phyloP scores from a whole-genome alignment of 441 rosid genomes.

The Gossypium davidsonii region DNA sequence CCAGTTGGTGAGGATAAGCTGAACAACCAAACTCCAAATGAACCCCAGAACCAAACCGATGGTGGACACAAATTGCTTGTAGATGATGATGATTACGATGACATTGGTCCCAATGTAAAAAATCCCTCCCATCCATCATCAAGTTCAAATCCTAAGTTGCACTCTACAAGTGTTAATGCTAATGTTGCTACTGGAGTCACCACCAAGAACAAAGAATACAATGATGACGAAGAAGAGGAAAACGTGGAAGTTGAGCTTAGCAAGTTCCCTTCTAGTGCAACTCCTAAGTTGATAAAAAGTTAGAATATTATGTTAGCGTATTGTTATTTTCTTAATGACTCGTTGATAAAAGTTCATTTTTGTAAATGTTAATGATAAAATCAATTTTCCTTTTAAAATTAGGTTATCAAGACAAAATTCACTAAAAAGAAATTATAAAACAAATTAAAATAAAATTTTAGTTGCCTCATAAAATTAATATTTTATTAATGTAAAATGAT shows the following conservation, averaged over 20 bases:
- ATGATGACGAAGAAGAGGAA: conserved; percentile 87
- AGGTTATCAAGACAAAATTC: too few relatives aligned
- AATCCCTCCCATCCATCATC: conserved; percentile 23
- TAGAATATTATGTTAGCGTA: too few relatives aligned
- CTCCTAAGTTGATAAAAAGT: too few relatives aligned
- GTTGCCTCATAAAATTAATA: too few relatives aligned
- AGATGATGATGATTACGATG: conserved; percentile 28
- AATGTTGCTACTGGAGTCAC: conserved; percentile 3
- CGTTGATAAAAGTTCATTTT: too few relatives aligned
- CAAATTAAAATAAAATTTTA: too few relatives aligned
- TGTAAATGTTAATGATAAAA: too few relatives aligned
- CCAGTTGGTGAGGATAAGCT: conserved; percentile 36
- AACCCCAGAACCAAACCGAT: conserved; percentile 7
- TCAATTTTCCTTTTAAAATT: too few relatives aligned
- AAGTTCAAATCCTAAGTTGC: conserved; percentile 20
- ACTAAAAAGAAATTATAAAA: too few relatives aligned
- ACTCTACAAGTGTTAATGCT: conserved; percentile 13
- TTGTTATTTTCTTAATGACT: too few relatives aligned
- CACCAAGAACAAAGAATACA: conserved; percentile 52
- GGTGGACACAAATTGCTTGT: conserved; percentile 15
- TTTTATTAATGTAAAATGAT: too few relatives aligned
- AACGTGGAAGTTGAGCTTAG: conserved; percentile 75
- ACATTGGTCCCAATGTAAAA: conserved; percentile 12
- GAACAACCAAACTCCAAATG: conserved; percentile 17
- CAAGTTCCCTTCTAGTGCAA: conserved; percentile 54